These are phyloP conservation scores for Penicillium sp. DNA, from an alignment of 2,329 filamentous ascomycete species.

Conservation along the genomic window DNA sequence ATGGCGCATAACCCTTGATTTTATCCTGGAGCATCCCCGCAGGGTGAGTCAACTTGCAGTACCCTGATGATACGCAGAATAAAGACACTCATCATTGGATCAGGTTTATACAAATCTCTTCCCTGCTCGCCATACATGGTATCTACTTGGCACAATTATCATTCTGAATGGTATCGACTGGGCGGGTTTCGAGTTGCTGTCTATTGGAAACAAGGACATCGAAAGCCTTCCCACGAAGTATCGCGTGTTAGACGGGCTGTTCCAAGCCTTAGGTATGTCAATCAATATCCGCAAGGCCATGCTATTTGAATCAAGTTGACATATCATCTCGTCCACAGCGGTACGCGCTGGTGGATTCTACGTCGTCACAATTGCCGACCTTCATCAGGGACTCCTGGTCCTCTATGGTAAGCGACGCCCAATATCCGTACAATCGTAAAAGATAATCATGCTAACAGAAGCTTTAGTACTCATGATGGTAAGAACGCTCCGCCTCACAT, in stretches of 20 bases:
- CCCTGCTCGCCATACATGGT: slow-evolving; percentile 63
- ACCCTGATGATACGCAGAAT: too few species aligned
- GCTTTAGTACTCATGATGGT: slow-evolving; percentile 41
- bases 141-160: slow-evolving; percentile 61
- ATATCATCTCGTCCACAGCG: slow-evolving; percentile 14
- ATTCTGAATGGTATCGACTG: slow-evolving; percentile 63
- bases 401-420: slow-evolving; percentile 27
- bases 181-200: slow-evolving; percentile 65
- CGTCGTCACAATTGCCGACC: slow-evolving; percentile 59
- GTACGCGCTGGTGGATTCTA: slow-evolving; percentile 67
- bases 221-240: slow-evolving; percentile 53
- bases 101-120: slow-evolving; percentile 53
- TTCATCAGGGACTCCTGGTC: slow-evolving; percentile 45
- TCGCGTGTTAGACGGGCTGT: slow-evolving; percentile 63
- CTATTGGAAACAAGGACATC: slow-evolving; percentile 60
- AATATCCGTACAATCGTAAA: background rate
- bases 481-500: background rate
- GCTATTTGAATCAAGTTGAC: background rate
- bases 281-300: background rate
- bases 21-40: slow-evolving; percentile 37
- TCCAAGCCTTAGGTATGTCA: slow-evolving; percentile 55
- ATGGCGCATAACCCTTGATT: slow-evolving; percentile 35
- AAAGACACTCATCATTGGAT: slow-evolving; percentile 6
- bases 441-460: slow-evolving; percentile 9
- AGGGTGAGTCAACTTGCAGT: slow-evolving; percentile 21